A percentile compares a stretch with the other conserved stretches of the same genome.
phyloP scores from a whole-genome alignment of 768 basidiomycete species.

The Leccinellum rugosiceps region DNA sequence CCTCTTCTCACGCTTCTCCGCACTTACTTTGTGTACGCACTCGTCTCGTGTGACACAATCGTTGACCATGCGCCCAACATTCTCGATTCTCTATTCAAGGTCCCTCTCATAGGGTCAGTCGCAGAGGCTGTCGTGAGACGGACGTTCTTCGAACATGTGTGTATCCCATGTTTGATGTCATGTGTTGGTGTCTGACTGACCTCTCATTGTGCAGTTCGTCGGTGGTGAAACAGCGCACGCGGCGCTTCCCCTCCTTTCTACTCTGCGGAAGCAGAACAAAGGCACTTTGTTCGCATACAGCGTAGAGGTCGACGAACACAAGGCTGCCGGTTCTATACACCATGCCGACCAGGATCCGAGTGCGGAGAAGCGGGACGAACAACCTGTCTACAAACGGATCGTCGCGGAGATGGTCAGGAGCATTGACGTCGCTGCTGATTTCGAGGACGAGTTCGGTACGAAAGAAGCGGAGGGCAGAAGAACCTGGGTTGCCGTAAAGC shows the following conservation, averaged over 20 bases:
- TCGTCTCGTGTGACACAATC: constrained; percentile 72
- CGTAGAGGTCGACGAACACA: constrained; percentile 73
- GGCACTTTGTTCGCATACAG: constrained; percentile 81
- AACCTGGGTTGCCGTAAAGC: constrained; percentile 85
- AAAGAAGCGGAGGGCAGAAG: constrained; percentile 39
- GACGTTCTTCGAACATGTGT: constrained; percentile 85
- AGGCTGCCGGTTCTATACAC: constrained; percentile 36
- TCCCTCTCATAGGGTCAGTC: constrained; percentile 55
- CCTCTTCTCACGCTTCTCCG: constrained; percentile 49
- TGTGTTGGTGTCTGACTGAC: not conserved
- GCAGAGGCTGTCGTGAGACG: constrained; percentile 67
- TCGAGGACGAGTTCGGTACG: constrained; percentile 52
- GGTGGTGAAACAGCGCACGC: constrained; percentile 80
- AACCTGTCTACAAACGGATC: constrained; percentile 54
- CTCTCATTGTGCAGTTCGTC: constrained; percentile 59
- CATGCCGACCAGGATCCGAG: constrained; percentile 2
- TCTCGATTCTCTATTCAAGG: constrained; percentile 47
- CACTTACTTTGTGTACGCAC: constrained; percentile 77
- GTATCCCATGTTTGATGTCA: constrained; percentile 5
- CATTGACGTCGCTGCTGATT: constrained; percentile 77
- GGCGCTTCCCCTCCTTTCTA: constrained; percentile 59
- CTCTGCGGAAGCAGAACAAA: constrained; percentile 63
- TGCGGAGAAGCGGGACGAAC: constrained; percentile 6
- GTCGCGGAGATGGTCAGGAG: constrained; percentile 74
- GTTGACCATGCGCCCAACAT: constrained; percentile 74